Base-by-base conservation (phyloP, 176 grass and related monocot genomes). In the Phyllostachys edulis region DNA sequence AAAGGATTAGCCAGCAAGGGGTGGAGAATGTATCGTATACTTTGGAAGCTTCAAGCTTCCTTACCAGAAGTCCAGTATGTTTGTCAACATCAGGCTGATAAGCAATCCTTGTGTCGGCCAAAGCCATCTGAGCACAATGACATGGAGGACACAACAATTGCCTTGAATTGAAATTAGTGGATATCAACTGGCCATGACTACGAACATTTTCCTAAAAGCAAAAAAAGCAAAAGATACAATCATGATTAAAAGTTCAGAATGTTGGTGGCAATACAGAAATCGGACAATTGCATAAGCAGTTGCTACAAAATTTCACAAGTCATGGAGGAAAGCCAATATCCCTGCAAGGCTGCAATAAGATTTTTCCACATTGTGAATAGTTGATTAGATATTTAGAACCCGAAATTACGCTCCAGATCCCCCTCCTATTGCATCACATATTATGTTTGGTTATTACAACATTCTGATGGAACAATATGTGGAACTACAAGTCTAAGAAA, bases 11-110 rank as follows among this genome's bases (percentile, higher is more conserved):
- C 81, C 12, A 79, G 57, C 9, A 42, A 63, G 49, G 52, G 10
- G 57, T 38, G 20, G 26, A 87, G 71, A 73, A 70, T 69, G 41
- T 40, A 18, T 42, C 14, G 2, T 61, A 75, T 36, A 71, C 42
- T 37, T 86, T 2, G n/a, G 38, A 80, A 73, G 39, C 18, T 72
- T 64, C 69, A 83, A 84, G 55, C 32, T 50, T 79, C 76, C 59
- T 81, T 85, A 99, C 93, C 89, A 99, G 84, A 65, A 91, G 73
- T 85, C 91, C 85, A 71, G 79, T 75, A 73, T 89, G 86, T 74
- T 89, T 94, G 21, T 77, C 74, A 71, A 63, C 82, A 55, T 91
- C 78, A 47, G 84, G 81, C 62, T 80, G 69, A 50, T 87, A 66
- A 77, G 67, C 23, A 84, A 92, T 80, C 73, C 65, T 82, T 49